Percentiles rank a stretch among this genome's conserved stretches.
Conservation (phyloP, 345 rosid genomes). For the Anastatica hierochuntica region DNA sequence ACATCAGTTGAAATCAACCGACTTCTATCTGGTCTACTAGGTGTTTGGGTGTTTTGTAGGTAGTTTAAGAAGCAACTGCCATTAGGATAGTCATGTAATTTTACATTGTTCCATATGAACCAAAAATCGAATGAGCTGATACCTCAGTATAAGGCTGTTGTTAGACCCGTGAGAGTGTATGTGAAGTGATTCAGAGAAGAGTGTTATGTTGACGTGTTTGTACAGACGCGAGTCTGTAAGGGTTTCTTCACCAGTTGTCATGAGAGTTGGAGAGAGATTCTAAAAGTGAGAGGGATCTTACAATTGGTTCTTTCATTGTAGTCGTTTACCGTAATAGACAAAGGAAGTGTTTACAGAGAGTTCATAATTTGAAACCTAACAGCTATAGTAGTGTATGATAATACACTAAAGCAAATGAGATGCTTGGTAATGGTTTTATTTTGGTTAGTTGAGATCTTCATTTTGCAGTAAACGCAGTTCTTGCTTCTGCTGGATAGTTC, state of each 20-base stretch:
- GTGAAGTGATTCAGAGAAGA: too few species aligned
- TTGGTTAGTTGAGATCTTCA: not conserved
- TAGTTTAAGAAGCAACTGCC: not conserved
- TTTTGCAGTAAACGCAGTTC: not conserved
- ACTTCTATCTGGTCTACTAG: not conserved
- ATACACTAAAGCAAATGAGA: not conserved
- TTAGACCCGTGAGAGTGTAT: too few species aligned
- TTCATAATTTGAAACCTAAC: too few species aligned
- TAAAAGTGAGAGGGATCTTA: too few species aligned
- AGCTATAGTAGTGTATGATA: conserved; percentile 11
- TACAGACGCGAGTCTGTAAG: too few species aligned
- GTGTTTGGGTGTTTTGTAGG: not conserved
- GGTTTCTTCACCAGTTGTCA: too few species aligned
- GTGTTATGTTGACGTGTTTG: too few species aligned
- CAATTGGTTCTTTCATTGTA: too few species aligned
- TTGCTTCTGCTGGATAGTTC: not conserved
- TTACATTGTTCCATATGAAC: not conserved
- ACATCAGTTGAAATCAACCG: not conserved
- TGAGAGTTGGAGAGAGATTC: too few species aligned
- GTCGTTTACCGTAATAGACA: too few species aligned
- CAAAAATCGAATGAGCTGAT: not conserved
- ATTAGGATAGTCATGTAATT: not conserved
- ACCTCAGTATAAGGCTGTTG: not conserved
- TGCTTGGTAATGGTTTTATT: not conserved
- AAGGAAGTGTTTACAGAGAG: too few species aligned